These are phyloP conservation scores for Fusarium fujikuroi DNA, from an alignment of 2,329 filamentous ascomycete genomes.

Conservation along the genomic window DNA sequence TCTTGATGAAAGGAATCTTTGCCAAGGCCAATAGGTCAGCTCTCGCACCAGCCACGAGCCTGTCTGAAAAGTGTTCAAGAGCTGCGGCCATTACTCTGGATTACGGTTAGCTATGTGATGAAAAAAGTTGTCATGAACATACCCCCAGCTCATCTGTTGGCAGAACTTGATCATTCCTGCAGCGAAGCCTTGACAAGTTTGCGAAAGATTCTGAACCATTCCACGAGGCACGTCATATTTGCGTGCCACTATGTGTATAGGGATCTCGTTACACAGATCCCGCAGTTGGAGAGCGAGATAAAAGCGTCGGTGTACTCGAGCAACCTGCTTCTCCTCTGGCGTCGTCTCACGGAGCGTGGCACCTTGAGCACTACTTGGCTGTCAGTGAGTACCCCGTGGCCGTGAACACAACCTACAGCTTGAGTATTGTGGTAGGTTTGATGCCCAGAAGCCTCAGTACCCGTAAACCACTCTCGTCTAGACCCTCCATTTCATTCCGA, in stretches of 20 bases:
- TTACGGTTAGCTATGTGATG: slow-evolving; percentile 19
- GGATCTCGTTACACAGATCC: slow-evolving; percentile 80
- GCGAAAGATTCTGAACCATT: slow-evolving; percentile 75
- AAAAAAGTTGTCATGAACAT: slow-evolving; percentile 35
- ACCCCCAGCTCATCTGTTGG: slow-evolving; percentile 79
- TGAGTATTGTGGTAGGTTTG: slow-evolving; percentile 73
- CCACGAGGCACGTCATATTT: slow-evolving; percentile 79
- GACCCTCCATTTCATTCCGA: slow-evolving; percentile 73
- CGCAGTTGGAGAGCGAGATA: slow-evolving; percentile 82
- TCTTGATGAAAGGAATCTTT: slow-evolving; percentile 80
- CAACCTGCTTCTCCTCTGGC: slow-evolving; percentile 66
- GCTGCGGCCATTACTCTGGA: slow-evolving; percentile 73
- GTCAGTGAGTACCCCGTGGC: slow-evolving; percentile 23
- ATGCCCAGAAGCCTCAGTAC: slow-evolving; percentile 76
- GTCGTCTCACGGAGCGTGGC: slow-evolving; percentile 72
- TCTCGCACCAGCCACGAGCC: slow-evolving; percentile 76
- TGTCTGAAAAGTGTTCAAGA: slow-evolving; percentile 79
- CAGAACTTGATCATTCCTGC: slow-evolving; percentile 85
- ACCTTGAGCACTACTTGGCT: slow-evolving; percentile 68
- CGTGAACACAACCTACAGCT: slow-evolving; percentile 61
- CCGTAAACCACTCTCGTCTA: slow-evolving; percentile 77
- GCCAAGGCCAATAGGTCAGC: slow-evolving; percentile 77
- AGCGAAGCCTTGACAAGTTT: slow-evolving; percentile 81
- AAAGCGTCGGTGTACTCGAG: slow-evolving; percentile 75
- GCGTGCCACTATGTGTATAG: slow-evolving; percentile 73